Base-by-base conservation (phyloP, 306 rosid genomes). In the Sesbania bispinosa region DNA sequence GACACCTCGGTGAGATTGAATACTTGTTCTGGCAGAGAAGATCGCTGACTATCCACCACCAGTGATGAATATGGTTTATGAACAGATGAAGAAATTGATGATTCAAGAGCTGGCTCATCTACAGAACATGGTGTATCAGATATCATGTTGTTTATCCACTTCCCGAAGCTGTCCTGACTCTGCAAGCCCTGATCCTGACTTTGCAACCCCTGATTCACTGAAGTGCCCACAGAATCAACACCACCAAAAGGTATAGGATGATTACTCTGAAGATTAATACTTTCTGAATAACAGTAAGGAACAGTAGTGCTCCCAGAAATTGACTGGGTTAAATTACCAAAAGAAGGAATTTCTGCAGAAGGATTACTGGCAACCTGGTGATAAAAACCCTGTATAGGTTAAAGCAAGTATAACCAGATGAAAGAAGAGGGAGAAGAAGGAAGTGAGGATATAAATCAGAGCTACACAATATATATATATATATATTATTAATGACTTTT, bases 81-180 rank as follows among this genome's bases (percentile, higher is more conserved):
- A 68, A 39, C 53, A 61, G 88, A 47, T 20, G 82, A 32, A 87
- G 82, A 15, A 83, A 76, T 60, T n/a, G 90, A 57, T 29, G 91
- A 53, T 67, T 69, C 85, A 61, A 77, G 81, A 76, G 80, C 76
- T 20, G 87, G 59, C 36, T 69, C 87, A n/a, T 78, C 84, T 36
- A 46, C 77, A 45, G 91, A 70, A 57, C 71, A 80, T 0, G 84
- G 70, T 47, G 89, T 36, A 41, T 83, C 89, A 5, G 76, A 62
- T 60, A 88, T 77, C 33, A 78, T 50, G 65, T 79, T 67, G 55
- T 83, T 83, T 45, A 89, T 76, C 96, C 96, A 95, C 75, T 35
- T 88, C 69, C 97, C 96, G 76, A 95, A 89, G 83, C 96, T 95
- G 75, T 89, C 90, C 86, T 89, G 96, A 70, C 87, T 84, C 71